These are phyloP conservation scores for Penicillium sp. DNA, from an alignment of 2,329 filamentous ascomycete species.

Conservation along the genomic window DNA sequence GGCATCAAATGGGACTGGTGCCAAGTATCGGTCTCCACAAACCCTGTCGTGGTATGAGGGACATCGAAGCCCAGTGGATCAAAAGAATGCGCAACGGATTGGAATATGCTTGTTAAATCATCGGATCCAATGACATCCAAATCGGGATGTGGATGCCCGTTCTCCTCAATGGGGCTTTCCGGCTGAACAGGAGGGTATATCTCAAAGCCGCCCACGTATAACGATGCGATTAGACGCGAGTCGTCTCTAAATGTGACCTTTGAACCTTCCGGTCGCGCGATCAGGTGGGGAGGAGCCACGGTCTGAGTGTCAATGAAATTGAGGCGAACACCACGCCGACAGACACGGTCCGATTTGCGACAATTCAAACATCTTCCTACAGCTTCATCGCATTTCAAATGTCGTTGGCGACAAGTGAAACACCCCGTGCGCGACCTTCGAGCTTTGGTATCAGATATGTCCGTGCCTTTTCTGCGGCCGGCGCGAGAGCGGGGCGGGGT, in stretches of 20 bases:
- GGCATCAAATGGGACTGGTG: conserved; percentile 25
- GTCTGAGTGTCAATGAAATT: conserved; percentile 89
- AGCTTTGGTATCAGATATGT: conserved; percentile 58
- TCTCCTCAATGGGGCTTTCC: conserved; percentile 31
- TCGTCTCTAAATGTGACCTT: conserved; percentile 82
- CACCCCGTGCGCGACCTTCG: conserved; percentile 88
- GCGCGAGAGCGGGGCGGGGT: conserved; percentile 15
- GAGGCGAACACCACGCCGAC: conserved; percentile 81
- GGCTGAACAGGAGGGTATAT: conserved; percentile 66
- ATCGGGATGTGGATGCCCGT: conserved; percentile 21
- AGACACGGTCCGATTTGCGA: conserved; percentile 80
- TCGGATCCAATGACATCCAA: conserved; percentile 34
- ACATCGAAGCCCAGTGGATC: conserved; percentile 50
- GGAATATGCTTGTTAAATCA: conserved; percentile 48
- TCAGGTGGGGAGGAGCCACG: conserved; percentile 63
- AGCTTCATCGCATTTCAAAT: conserved; percentile 87
- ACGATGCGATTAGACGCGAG: conserved; percentile 84
- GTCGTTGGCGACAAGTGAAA: conserved; percentile 83
- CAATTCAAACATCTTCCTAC: conserved; percentile 73
- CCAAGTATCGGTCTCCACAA: conserved; percentile 30
- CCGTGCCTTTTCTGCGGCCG: conserved; percentile 25
- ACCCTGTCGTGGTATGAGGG: conserved; percentile 36
- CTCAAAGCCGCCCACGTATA: conserved; percentile 78
- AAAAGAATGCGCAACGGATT: conserved; percentile 56
- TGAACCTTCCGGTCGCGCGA: conserved; percentile 66